Percentiles rank a stretch among this genome's conserved stretches.
Conservation (phyloP, 2,329 filamentous ascomycete genomes). For the Alternaria sp. region DNA sequence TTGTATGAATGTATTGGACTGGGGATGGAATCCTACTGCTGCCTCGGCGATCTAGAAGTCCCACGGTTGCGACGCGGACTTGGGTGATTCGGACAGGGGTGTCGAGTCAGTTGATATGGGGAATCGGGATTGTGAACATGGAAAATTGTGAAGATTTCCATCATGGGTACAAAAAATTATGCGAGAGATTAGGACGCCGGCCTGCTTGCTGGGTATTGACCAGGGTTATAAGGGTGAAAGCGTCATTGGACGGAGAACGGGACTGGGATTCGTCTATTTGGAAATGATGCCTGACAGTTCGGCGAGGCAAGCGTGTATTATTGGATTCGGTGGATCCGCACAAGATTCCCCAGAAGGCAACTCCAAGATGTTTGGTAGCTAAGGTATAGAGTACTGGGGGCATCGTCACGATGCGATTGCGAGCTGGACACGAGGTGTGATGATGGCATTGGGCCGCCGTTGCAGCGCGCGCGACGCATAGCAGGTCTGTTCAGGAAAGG, state of each 20-base stretch:
- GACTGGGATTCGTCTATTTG: slow-evolving; percentile 9
- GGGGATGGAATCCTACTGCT: slow-evolving; percentile 6
- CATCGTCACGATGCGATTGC: not conserved
- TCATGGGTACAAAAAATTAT: not conserved
- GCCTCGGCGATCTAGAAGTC: slow-evolving; percentile 15
- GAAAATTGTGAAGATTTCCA: slow-evolving; percentile 1
- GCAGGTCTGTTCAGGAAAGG: not conserved
- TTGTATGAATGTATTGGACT: not conserved
- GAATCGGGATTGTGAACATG: slow-evolving; percentile 2
- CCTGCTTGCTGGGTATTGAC: not conserved
- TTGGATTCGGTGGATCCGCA: slow-evolving; percentile 6
- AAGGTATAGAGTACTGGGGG: slow-evolving; percentile 5
- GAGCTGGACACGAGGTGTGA: not conserved
- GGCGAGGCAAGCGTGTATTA: slow-evolving; percentile 12
- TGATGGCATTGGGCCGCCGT: slow-evolving; percentile 3
- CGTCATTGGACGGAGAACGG: slow-evolving; percentile 1
- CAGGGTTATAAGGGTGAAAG: not conserved
- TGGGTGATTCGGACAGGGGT: slow-evolving; percentile 18
- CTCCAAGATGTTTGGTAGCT: slow-evolving; percentile 5
- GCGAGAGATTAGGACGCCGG: slow-evolving; percentile 3
- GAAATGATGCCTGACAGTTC: slow-evolving; percentile 17
- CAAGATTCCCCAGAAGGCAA: slow-evolving; percentile 12
- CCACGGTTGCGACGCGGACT: slow-evolving; percentile 14
- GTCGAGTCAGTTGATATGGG: slow-evolving; percentile 14
- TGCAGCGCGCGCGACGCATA: slow-evolving; percentile 1